Percentiles rank a stretch among this genome's conserved stretches.
Conservation (phyloP, 768 basidiomycete species). For the Psilocybe subaeruginosa region DNA sequence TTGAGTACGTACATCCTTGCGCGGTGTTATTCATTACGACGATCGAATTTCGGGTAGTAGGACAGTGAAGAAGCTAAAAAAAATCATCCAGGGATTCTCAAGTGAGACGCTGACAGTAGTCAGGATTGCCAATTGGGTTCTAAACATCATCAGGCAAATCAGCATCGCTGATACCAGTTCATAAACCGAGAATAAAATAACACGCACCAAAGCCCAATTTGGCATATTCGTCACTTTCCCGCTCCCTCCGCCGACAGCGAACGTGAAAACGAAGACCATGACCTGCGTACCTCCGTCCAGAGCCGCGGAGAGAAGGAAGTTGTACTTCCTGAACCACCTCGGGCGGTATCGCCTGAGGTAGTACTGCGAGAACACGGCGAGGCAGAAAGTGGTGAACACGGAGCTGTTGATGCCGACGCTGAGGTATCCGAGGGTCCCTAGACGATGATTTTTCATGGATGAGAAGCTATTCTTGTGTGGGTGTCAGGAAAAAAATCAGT, state of each 20-base stretch:
- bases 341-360: slow-evolving; percentile 45
- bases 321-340: slow-evolving; percentile 53
- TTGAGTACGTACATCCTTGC: too few species aligned
- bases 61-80: too few species aligned
- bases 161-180: not conserved
- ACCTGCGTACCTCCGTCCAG: slow-evolving; percentile 56
- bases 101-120: not conserved
- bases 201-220: slow-evolving; percentile 18
- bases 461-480: not conserved
- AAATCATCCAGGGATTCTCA: not conserved
- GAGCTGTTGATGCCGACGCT: slow-evolving; percentile 62
- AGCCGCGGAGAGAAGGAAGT: slow-evolving; percentile 54
- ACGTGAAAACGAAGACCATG: slow-evolving; percentile 48
- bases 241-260: slow-evolving; percentile 27
- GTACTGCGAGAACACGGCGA: slow-evolving; percentile 50
- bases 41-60: too few species aligned
- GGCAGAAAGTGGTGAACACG: slow-evolving; percentile 46
- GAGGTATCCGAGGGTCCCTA: slow-evolving; percentile 48
- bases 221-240: slow-evolving; percentile 12
- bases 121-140: not conserved
- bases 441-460: not conserved
- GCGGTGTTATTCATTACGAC: too few species aligned
- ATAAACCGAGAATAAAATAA: not conserved
- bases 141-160: not conserved
- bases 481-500: not conserved